A percentile compares a stretch with the other conserved stretches of the same genome.
These are phyloP conservation scores for Sporisorium graminicola DNA, from an alignment of 1,284 basidiomycete genomes.

Conservation along the genomic window DNA sequence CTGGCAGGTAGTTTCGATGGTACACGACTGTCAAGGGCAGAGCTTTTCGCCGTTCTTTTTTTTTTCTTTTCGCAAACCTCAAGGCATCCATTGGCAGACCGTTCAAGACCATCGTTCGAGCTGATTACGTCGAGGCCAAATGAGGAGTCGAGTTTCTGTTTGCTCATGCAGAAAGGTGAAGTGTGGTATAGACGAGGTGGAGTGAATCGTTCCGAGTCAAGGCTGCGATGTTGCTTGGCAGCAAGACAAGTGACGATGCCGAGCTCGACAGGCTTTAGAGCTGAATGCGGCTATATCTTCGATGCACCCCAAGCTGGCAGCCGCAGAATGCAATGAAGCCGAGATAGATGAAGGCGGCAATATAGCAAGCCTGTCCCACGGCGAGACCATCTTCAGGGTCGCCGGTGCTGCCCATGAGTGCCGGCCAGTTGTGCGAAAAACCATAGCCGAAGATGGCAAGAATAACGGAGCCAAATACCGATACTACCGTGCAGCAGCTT, in stretches of 20 bases:
- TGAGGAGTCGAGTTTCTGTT: not conserved
- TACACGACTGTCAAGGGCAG: not conserved
- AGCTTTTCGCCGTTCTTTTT: not conserved
- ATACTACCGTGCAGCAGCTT: conserved; percentile 73
- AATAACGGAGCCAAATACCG: conserved; percentile 73
- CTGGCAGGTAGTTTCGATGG: not conserved
- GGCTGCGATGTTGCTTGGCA: not conserved
- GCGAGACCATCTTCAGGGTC: conserved; percentile 73
- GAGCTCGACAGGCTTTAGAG: conserved; percentile 22
- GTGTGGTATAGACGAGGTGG: conserved; percentile 7
- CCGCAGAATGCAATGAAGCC: conserved; percentile 73
- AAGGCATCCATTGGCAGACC: not conserved
- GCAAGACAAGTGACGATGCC: not conserved
- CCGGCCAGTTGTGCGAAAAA: conserved; percentile 70
- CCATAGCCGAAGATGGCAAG: conserved; percentile 70
- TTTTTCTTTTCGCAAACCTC: not conserved
- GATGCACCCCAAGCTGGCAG: conserved; percentile 70
- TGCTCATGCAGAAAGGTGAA: not conserved
- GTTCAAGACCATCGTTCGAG: not conserved
- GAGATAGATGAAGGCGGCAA: conserved; percentile 73
- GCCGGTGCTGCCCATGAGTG: conserved; percentile 72
- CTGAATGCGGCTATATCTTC: conserved; percentile 64
- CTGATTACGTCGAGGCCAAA: not conserved
- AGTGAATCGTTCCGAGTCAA: not conserved
- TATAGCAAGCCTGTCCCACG: conserved; percentile 71